These are phyloP conservation scores for Acorus gramineus DNA, from an alignment of 106 monocot genomes.

Conservation along the genomic window DNA sequence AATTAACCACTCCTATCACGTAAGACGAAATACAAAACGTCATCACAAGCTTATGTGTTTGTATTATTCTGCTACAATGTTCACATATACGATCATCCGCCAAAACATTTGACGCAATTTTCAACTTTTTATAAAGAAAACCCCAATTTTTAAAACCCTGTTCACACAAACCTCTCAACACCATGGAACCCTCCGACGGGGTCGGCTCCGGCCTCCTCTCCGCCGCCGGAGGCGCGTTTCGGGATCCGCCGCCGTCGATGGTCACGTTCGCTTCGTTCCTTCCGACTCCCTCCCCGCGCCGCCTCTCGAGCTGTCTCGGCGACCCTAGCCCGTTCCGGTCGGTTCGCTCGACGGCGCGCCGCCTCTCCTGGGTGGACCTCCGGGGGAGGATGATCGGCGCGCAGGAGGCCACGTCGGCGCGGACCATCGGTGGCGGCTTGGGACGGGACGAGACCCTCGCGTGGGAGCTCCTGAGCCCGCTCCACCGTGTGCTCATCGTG, in stretches of 20 bases:
- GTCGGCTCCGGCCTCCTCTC: neutral
- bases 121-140: too few species aligned
- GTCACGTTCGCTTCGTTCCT: constrained; percentile 26
- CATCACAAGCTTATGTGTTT: too few species aligned
- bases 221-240: neutral
- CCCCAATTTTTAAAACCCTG: too few species aligned
- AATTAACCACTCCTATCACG: too few species aligned
- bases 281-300: constrained; percentile 12
- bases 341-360: constrained; percentile 14
- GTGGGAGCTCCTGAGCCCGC: constrained; percentile 76
- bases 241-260: constrained; percentile 9
- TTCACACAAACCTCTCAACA: too few species aligned
- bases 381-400: constrained; percentile 62
- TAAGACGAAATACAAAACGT: too few species aligned
- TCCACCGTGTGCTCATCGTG: constrained; percentile 66
- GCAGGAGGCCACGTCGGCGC: constrained; percentile 50
- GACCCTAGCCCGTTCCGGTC: constrained; percentile 10
- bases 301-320: constrained; percentile 24
- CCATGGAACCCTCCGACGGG: constrained; percentile 4
- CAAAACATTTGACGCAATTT: too few species aligned
- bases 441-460: constrained; percentile 34
- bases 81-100: too few species aligned
- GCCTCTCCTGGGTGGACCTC: constrained; percentile 55
- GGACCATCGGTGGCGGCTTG: constrained; percentile 26
- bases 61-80: too few species aligned